Conservation (phyloP, 305 asterid species). For the Solanum chacoense region DNA sequence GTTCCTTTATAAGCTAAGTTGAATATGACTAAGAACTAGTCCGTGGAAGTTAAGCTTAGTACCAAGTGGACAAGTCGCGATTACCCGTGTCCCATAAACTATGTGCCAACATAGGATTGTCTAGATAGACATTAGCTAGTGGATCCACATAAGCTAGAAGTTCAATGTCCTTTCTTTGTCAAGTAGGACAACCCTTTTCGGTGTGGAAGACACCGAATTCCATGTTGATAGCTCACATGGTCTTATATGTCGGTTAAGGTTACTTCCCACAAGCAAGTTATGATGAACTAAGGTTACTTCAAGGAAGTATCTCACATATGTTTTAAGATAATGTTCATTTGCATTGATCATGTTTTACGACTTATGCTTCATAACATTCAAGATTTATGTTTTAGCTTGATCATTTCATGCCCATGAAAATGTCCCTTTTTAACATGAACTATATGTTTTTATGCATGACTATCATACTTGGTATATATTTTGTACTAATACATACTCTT, state of each 20-base stretch:
- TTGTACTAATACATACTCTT: not conserved
- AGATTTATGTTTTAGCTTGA: not conserved
- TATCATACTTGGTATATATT: not conserved
- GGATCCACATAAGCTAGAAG: no score
- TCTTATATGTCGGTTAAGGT: not conserved
- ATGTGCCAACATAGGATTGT: no score
- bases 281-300: not conserved
- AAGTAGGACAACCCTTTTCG: not conserved
- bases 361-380: not conserved
- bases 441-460: not conserved
- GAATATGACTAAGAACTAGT: no score
- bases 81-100: no score
- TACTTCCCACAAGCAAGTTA: not conserved
- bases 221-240: not conserved
- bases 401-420: not conserved
- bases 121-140: no score
- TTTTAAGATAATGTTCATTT: not conserved
- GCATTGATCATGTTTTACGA: not conserved
- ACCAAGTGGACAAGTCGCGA: no score
- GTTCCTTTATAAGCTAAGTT: no score
- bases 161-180: not conserved
- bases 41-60: no score
- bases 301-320: not conserved
- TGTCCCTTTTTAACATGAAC: not conserved
- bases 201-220: not conserved